Percentiles rank a stretch among this genome's conserved stretches.
phyloP scores from a whole-genome alignment of 2,329 filamentous ascomycete genomes.

The Cladosporium cucumerinum region DNA sequence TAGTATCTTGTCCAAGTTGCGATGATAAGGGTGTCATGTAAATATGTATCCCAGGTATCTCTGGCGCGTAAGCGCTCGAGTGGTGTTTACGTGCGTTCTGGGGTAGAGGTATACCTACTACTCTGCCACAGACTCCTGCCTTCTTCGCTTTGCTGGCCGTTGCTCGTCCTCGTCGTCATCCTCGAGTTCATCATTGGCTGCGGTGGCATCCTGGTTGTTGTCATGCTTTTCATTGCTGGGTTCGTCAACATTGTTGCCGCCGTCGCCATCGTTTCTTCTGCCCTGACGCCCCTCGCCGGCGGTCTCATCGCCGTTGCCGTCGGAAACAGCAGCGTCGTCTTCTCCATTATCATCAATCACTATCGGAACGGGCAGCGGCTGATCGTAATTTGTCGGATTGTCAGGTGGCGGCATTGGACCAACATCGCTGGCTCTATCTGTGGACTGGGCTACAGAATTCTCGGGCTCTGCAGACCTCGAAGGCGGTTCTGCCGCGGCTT shows the following conservation, averaged over 20 bases:
- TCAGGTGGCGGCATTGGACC: neutral
- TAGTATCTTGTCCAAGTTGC: neutral
- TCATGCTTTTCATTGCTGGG: too few species aligned
- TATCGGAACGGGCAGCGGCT: neutral
- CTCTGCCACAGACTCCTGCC: neutral
- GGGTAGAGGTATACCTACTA: neutral
- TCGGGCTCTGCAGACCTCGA: neutral
- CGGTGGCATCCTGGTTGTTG: neutral
- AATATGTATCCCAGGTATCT: neutral
- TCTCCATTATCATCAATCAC: neutral
- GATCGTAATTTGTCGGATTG: neutral
- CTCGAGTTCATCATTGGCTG: too few species aligned
- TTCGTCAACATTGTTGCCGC: neutral
- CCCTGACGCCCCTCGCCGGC: too few species aligned
- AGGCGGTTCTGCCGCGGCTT: neutral
- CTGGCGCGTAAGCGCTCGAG: neutral
- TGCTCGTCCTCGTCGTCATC: neutral
- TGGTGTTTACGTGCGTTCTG: neutral
- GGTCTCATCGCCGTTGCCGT: too few species aligned
- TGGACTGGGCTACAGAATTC: neutral
- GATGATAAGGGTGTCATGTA: neutral
- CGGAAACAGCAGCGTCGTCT: neutral
- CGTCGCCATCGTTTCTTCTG: neutral
- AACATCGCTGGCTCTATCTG: neutral
- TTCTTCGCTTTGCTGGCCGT: neutral